phyloP scores from a whole-genome alignment of 352 stramenopile species.

The Saprolegnia diclina region DNA sequence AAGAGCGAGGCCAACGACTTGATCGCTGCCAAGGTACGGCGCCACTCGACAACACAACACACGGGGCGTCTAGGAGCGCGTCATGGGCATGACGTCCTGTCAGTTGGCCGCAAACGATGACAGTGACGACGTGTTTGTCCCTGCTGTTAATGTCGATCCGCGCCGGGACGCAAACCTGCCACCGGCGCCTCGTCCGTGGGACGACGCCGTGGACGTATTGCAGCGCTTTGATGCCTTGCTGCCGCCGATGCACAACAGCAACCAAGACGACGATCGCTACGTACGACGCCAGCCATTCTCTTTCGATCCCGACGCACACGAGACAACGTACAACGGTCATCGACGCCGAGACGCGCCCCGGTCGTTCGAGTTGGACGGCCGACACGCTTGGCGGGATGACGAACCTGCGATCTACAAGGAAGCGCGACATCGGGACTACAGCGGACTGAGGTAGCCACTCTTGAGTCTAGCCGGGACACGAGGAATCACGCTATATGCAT shows the following conservation, averaged over 20 bases:
- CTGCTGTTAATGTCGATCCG: neutral
- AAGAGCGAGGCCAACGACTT: neutral
- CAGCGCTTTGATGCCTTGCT: too few species aligned
- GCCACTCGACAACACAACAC: neutral
- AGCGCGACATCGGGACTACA: neutral
- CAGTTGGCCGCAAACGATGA: conserved; percentile 1
- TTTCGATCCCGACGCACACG: too few species aligned
- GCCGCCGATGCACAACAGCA: neutral
- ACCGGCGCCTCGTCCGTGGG: too few species aligned
- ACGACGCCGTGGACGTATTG: neutral
- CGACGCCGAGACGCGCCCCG: neutral
- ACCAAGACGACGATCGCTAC: neutral
- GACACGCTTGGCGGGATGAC: neutral
- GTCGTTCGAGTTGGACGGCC: neutral
- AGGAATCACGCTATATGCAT: too few species aligned
- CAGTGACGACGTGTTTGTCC: neutral
- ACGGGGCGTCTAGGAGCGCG: conserved; percentile 2
- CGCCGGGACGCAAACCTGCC: neutral
- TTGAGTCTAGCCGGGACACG: too few species aligned
- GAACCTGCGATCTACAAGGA: neutral
- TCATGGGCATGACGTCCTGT: conserved; percentile 18
- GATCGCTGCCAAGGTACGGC: neutral
- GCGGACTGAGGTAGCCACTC: neutral
- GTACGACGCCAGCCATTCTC: too few species aligned
- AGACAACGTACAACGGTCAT: too few species aligned